Evolutionary conservation across 805 yeast species (phyloP).

Genomic region (Schwanniomyces vanrijiae): DNA sequence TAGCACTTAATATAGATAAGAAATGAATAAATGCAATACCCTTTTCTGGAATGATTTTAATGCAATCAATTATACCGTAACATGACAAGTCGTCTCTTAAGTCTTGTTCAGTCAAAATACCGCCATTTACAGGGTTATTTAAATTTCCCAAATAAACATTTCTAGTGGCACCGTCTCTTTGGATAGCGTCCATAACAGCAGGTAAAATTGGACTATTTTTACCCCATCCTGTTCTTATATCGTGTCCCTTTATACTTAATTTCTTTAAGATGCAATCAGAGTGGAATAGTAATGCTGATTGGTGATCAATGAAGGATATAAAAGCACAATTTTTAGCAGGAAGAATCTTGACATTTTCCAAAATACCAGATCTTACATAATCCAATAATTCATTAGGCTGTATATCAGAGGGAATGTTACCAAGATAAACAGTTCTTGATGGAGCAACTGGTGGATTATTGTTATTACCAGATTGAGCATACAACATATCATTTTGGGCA

Average conservation of each 20-base stretch:
- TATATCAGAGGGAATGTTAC: slow-evolving; percentile 81
- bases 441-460: slow-evolving; percentile 43
- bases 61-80: slow-evolving; percentile 83
- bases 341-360: slow-evolving; percentile 76
- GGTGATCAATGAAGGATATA: slow-evolving; percentile 84
- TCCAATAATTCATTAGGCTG: slow-evolving; percentile 81
- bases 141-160: slow-evolving; percentile 87
- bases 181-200: slow-evolving; percentile 71
- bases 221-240: slow-evolving; percentile 92
- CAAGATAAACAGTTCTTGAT: slow-evolving; percentile 86
- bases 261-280: slow-evolving; percentile 89
- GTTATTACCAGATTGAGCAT: slow-evolving; percentile 8
- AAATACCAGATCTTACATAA: slow-evolving; percentile 87
- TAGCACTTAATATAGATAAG: slow-evolving; percentile 81
- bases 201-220: slow-evolving; percentile 74
- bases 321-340: slow-evolving; percentile 88
- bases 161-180: slow-evolving; percentile 87
- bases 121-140: slow-evolving; percentile 53
- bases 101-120: slow-evolving; percentile 58
- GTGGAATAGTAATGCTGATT: slow-evolving; percentile 86
- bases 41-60: slow-evolving; percentile 75
- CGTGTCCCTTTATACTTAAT: slow-evolving; percentile 75
- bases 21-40: slow-evolving; percentile 92
- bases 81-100: slow-evolving; percentile 63
- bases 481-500: slow-evolving; percentile 6